These are phyloP conservation scores for Trichoderma oligosporum DNA, from an alignment of 2,329 filamentous ascomycete species.

Conservation along the genomic window DNA sequence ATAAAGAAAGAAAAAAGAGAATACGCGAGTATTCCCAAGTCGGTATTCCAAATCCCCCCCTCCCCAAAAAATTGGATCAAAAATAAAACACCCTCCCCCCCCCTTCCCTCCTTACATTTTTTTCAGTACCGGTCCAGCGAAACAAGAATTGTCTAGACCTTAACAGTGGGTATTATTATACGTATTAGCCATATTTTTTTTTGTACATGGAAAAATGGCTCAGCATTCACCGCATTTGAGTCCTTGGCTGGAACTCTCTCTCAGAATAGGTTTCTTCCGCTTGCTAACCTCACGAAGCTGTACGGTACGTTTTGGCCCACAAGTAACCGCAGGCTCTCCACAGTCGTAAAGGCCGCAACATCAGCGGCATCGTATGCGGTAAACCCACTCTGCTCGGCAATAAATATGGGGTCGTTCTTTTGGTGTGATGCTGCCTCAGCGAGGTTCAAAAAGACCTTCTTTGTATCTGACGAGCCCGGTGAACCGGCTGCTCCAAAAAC, in stretches of 20 bases:
- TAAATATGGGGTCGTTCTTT: slow-evolving; percentile 61
- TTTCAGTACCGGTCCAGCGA: no score
- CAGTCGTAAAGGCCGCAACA: slow-evolving; percentile 78
- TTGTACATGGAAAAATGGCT: slow-evolving; percentile 1
- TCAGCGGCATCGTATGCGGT: slow-evolving; percentile 75
- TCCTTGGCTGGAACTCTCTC: not conserved
- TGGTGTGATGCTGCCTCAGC: slow-evolving; percentile 55
- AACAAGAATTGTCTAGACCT: no score
- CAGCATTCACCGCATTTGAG: not conserved
- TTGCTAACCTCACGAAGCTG: slow-evolving; percentile 76
- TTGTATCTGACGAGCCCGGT: slow-evolving; percentile 37
- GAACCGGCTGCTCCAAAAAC: slow-evolving; percentile 54
- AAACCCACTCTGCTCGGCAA: slow-evolving; percentile 73
- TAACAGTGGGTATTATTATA: not conserved
- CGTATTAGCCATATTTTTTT: no score
- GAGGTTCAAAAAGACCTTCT: slow-evolving; percentile 77
- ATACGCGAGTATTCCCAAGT: not conserved
- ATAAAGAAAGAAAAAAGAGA: not conserved
- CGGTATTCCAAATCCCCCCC: no score
- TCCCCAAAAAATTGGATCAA: not conserved
- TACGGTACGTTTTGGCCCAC: slow-evolving; percentile 85
- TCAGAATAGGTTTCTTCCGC: slow-evolving; percentile 48
- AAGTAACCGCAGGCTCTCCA: slow-evolving; percentile 72
- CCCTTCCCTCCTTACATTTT: no score
- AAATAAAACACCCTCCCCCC: not conserved